Evolutionary conservation across 148 eudicot species (phyloP).

Genomic region (Talinum fruticosum): DNA sequence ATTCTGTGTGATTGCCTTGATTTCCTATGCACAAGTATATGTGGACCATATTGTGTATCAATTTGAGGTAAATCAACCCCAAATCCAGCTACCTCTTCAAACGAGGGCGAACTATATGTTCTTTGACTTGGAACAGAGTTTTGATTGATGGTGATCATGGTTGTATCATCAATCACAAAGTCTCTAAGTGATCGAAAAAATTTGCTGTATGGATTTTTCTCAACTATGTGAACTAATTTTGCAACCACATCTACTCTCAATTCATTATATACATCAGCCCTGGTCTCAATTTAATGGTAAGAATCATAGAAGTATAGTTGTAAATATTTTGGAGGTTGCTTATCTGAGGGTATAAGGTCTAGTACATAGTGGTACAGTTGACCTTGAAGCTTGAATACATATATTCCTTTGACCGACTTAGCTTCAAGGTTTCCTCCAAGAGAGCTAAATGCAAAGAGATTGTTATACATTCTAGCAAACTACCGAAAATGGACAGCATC

Average conservation of each 20-base stretch:
- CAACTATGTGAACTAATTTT: neutral
- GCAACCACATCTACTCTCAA: neutral
- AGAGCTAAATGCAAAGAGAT: neutral
- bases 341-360: neutral
- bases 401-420: neutral
- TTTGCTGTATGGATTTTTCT: neutral
- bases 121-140: neutral
- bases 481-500: neutral
- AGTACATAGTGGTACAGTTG: neutral
- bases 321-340: neutral
- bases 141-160: neutral
- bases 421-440: neutral
- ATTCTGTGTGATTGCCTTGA: neutral
- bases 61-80: neutral
- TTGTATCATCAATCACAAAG: neutral
- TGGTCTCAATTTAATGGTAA: neutral
- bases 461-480: neutral
- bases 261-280: neutral
- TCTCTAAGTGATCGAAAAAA: neutral
- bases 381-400: neutral
- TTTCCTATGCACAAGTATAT: neutral
- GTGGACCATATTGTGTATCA: neutral
- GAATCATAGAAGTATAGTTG: conserved; percentile 12
- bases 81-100: conserved; percentile 1
- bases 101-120: neutral